Conservation (phyloP, 1,284 basidiomycete genomes). For the Puccinia sorghi region DNA sequence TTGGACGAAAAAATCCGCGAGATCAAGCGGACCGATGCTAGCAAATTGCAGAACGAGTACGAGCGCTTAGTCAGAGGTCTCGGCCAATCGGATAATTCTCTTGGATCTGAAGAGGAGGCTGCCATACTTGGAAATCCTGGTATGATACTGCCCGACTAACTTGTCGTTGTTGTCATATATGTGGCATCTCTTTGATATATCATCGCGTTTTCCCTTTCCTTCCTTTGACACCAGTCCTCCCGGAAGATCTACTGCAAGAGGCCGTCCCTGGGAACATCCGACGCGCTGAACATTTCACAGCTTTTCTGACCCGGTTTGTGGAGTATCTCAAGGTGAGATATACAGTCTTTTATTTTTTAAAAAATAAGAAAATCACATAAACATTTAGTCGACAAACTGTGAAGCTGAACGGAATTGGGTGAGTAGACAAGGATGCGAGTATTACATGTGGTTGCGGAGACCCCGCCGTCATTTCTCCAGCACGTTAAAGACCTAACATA, state of each 20-base stretch:
- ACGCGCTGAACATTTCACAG: slow-evolving; percentile 98
- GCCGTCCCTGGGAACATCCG: slow-evolving; percentile 97
- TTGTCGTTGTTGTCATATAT: background rate
- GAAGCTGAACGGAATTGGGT: slow-evolving; percentile 14
- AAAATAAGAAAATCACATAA: background rate
- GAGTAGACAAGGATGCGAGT: slow-evolving; percentile 93
- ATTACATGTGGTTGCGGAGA: slow-evolving; percentile 98
- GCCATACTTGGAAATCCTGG: slow-evolving; percentile 85
- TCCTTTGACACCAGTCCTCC: slow-evolving; percentile 67
- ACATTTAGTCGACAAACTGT: background rate
- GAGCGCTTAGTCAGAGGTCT: slow-evolving; percentile 92
- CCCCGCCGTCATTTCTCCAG: slow-evolving; percentile 94
- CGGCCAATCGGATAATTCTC: slow-evolving; percentile 65
- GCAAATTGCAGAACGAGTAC: slow-evolving; percentile 95
- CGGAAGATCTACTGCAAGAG: slow-evolving; percentile 90
- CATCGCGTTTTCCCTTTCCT: slow-evolving; percentile 12
- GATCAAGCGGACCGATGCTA: slow-evolving; percentile 89
- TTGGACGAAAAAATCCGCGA: slow-evolving; percentile 92
- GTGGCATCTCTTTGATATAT: background rate
- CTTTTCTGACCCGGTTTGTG: slow-evolving; percentile 95
- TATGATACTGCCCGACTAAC: background rate
- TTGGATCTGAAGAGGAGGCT: slow-evolving; percentile 59
- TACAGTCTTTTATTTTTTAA: background rate
- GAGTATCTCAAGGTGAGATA: slow-evolving; percentile 86
- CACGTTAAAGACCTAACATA: slow-evolving; percentile 99